phyloP scores from a whole-genome alignment of 208 protist species.

The Trypanosoma melophagium region DNA sequence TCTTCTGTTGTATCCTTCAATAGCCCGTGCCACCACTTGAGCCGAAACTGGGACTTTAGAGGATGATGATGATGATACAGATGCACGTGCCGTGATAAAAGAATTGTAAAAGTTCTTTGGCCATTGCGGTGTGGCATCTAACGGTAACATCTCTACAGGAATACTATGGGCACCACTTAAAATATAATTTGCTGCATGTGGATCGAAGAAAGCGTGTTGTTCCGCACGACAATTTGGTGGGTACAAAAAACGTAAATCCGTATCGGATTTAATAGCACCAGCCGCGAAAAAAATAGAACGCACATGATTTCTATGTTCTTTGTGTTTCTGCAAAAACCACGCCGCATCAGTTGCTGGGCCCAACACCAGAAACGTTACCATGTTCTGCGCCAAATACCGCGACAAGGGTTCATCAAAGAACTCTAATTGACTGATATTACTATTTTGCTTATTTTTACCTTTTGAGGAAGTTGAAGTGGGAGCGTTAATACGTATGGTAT shows the following conservation, averaged over 20 bases:
- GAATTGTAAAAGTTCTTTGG: slow-evolving; percentile 29
- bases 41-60: slow-evolving; percentile 2
- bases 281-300: slow-evolving; percentile 44
- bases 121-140: slow-evolving; percentile 51
- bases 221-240: slow-evolving; percentile 43
- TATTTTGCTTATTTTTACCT: not conserved
- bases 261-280: slow-evolving; percentile 42
- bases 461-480: no score
- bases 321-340: slow-evolving; percentile 44
- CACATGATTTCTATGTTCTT: slow-evolving; percentile 25
- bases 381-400: slow-evolving; percentile 23
- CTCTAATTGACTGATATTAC: slow-evolving; percentile 18
- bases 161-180: slow-evolving; percentile 35
- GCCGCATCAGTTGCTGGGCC: slow-evolving; percentile 71
- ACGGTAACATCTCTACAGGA: slow-evolving; percentile 52
- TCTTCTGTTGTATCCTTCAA: slow-evolving; percentile 31
- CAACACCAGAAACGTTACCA: slow-evolving; percentile 50
- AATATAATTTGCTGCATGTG: slow-evolving; percentile 57
- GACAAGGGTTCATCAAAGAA: slow-evolving; percentile 37
- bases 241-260: slow-evolving; percentile 52
- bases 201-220: slow-evolving; percentile 74
- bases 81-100: slow-evolving; percentile 15
- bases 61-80: not conserved
- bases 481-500: not conserved
- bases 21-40: slow-evolving; percentile 29